Conservation (phyloP, 495 filamentous ascomycete genomes). For the Lepraria neglecta region DNA sequence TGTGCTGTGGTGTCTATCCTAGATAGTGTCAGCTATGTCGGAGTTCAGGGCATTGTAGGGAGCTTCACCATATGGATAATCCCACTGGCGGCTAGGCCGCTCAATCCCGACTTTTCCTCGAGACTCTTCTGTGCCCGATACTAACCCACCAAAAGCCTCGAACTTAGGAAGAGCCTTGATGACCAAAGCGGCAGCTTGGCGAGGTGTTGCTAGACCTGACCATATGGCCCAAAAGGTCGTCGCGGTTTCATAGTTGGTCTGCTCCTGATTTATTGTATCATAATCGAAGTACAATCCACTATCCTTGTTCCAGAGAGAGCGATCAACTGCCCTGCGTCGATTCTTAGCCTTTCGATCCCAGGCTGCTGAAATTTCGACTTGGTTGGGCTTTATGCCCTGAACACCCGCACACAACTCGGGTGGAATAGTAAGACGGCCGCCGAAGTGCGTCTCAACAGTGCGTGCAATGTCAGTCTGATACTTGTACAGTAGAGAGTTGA, state of each 20-base stretch:
- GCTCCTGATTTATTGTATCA: conserved; percentile 71
- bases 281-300: conserved; percentile 97
- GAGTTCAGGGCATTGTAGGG: neutral
- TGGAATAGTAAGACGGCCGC: conserved; percentile 70
- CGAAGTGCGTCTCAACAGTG: conserved; percentile 72
- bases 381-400: conserved; percentile 46
- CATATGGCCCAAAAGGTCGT: conserved; percentile 98
- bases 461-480: conserved; percentile 88
- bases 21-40: conserved; percentile 4
- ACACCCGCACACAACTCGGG: conserved; percentile 60
- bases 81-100: conserved; percentile 90
- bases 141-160: conserved; percentile 69
- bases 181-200: conserved; percentile 72
- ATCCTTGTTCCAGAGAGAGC: conserved; percentile 81
- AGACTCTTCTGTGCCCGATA: conserved; percentile 79
- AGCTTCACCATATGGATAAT: conserved; percentile 74
- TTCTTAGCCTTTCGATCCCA: conserved; percentile 91
- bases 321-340: conserved; percentile 73
- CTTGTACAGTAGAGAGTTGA: conserved; percentile 90
- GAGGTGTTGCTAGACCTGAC: conserved; percentile 75
- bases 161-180: conserved; percentile 71
- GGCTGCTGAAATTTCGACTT: conserved; percentile 67
- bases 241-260: conserved; percentile 74
- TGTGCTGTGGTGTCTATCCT: conserved; percentile 20
- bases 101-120: conserved; percentile 67